Evolutionary conservation across 2,329 filamentous ascomycete species (phyloP), one percentile per base, ranked within the genome.

Genomic region (Herpotrichia juniperi): DNA sequence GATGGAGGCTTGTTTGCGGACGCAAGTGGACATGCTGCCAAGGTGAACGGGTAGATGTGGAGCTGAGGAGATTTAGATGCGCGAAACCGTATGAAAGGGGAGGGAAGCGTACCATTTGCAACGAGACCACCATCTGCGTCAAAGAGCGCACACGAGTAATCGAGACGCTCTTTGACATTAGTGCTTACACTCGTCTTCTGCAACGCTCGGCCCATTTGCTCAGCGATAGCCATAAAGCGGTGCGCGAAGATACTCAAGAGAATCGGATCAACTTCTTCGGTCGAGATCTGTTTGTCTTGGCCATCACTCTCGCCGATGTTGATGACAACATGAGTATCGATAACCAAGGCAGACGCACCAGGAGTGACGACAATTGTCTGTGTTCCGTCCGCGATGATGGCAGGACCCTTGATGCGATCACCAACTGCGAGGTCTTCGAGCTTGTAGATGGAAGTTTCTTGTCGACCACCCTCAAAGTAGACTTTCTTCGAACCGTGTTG

Each of bases 361-460:
- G 93, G 93, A 0, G 90, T 90, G 2, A 97, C 87, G 0, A 97
- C 90, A 56, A 97, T 94, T 0, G 93, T 97, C 74, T 97, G 93
- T 1, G 90, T 93, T 8, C 88, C 88, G 66, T 93, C 93, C 2
- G 91, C 91, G 51, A 96, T 82, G 74, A 96, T 90, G 0, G 92
- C 92, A 1, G 93, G 93, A 0, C 93, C 93, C 43, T 81, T 78
- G 48, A 96, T 79, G 17, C 85, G 83, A 54, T 92, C 86, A 2
- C 92, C 91, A 5, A 90, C 79, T 1, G 79, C 77, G 10, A 97
- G 79, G 53, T 91, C 83, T 56, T 89, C 86, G 0, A 97, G 82
- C 72, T 89, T 92, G 75, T 92, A 96, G 45, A 96, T 85, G 0
- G 91, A 87, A 0, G 92, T 96, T 16, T 92, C 83, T 56, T 83